Percentiles rank a stretch among this genome's conserved stretches.
These are phyloP conservation scores for Phoma sp. DNA, from an alignment of 2,329 filamentous ascomycete genomes.

Conservation along the genomic window DNA sequence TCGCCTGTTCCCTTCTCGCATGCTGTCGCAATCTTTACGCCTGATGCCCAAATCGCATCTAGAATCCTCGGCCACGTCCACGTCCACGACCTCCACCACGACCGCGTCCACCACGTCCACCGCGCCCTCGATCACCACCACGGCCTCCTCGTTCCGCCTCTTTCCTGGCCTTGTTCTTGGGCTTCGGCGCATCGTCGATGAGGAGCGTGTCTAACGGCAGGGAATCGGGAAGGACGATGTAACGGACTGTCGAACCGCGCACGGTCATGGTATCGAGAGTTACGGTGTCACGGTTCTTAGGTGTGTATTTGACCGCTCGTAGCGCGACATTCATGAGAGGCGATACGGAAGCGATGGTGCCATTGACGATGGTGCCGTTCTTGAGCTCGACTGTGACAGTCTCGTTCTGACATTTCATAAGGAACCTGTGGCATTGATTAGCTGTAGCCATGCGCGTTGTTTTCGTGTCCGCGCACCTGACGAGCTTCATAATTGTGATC, in stretches of 20 bases:
- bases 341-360: conserved; percentile 94
- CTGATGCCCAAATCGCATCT: conserved; percentile 2
- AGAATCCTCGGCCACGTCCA: conserved; percentile 48
- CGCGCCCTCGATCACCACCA: conserved; percentile 55
- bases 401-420: conserved; percentile 99
- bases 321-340: conserved; percentile 99
- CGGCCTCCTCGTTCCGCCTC: conserved; percentile 67
- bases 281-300: conserved; percentile 84
- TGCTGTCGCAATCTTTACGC: conserved; percentile 2
- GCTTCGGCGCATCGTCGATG: conserved; percentile 95
- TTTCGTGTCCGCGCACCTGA: conserved; percentile 32
- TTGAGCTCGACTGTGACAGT: conserved; percentile 98
- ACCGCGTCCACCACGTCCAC: conserved; percentile 53
- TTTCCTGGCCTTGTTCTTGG: conserved; percentile 99
- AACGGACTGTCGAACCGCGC: conserved; percentile 92
- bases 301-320: conserved; percentile 95
- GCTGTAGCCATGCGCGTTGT: conserved; percentile 10
- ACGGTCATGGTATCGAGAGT: conserved; percentile 95
- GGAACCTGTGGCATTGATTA: conserved; percentile 68
- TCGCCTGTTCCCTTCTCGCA: conserved; percentile 8
- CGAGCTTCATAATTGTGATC: conserved; percentile 43
- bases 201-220: conserved; percentile 93
- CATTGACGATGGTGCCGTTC: conserved; percentile 96
- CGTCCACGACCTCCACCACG: conserved; percentile 48
- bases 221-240: conserved; percentile 95